These are phyloP conservation scores for Cladobotryum protrusum DNA, from an alignment of 2,329 filamentous ascomycete genomes.

Conservation along the genomic window DNA sequence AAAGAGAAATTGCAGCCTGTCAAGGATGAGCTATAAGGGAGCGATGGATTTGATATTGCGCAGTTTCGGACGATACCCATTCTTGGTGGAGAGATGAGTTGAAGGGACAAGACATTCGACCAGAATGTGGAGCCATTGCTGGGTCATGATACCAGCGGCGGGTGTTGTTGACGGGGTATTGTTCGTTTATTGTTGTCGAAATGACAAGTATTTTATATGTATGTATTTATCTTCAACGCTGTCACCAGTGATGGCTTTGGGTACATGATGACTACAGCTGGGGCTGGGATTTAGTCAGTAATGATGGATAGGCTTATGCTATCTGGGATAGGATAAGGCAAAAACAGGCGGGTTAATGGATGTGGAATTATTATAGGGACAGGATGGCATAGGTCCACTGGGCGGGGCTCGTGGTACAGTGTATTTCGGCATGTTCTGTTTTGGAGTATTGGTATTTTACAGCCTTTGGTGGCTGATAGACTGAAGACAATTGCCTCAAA, in stretches of 20 bases:
- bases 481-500: too few species aligned
- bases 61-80: conserved; percentile 10
- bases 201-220: neutral
- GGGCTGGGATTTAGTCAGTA: too few species aligned
- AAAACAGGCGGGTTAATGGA: too few species aligned
- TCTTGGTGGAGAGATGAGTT: neutral
- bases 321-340: too few species aligned
- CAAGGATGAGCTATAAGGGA: conserved; percentile 36
- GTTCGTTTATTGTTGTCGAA: too few species aligned
- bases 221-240: neutral
- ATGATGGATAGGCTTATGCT: too few species aligned
- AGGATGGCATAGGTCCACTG: too few species aligned
- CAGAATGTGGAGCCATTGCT: neutral
- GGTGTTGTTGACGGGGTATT: neutral
- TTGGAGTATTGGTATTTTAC: too few species aligned
- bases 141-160: neutral
- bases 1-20: conserved; percentile 31
- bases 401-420: too few species aligned
- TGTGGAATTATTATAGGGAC: too few species aligned
- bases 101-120: neutral
- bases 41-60: neutral
- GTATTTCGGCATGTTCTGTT: too few species aligned
- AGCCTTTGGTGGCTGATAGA: too few species aligned
- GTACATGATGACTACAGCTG: neutral
- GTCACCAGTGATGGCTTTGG: neutral